These are phyloP conservation scores for Didymella segeticola DNA, from an alignment of 2,329 filamentous ascomycete genomes.

Conservation along the genomic window DNA sequence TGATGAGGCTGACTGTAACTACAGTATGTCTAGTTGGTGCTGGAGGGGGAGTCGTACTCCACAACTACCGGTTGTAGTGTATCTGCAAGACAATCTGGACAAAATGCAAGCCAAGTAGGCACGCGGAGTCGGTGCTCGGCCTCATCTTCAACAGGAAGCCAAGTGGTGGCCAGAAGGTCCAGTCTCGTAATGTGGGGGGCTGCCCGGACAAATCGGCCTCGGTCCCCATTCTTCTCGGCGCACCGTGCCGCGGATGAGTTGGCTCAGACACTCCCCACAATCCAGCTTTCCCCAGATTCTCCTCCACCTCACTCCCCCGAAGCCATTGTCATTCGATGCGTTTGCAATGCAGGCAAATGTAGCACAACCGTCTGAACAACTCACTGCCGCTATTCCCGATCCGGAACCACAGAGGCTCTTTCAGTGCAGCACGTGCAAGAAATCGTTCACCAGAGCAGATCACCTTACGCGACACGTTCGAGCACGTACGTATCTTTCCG, in stretches of 20 bases:
- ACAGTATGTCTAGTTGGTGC: not conserved
- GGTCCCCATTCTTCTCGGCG: not conserved
- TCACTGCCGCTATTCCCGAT: constrained; percentile 21
- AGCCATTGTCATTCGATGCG: constrained; percentile 18
- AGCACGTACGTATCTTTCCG: constrained; percentile 49
- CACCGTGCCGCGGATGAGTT: constrained; percentile 10
- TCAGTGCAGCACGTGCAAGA: constrained; percentile 61
- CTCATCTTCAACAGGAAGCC: not conserved
- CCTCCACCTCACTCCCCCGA: constrained; percentile 36
- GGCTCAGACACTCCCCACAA: constrained; percentile 19
- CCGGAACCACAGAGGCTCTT: constrained; percentile 44
- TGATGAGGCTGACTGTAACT: not conserved
- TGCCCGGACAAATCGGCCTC: not conserved
- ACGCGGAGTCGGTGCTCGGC: constrained; percentile 1
- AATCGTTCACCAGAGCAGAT: constrained; percentile 60
- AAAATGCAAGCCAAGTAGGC: not conserved
- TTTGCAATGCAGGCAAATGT: constrained; percentile 27
- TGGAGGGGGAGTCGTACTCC: too few species aligned
- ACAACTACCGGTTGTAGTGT: not conserved
- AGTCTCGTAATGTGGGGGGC: constrained; percentile 22
- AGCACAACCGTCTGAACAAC: constrained; percentile 11
- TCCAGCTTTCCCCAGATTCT: constrained; percentile 25
- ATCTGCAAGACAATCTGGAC: not conserved
- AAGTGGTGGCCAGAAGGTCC: not conserved
- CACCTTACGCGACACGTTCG: constrained; percentile 62